phyloP scores from a whole-genome alignment of 345 rosid species.

The Melaleuca alternifolia region DNA sequence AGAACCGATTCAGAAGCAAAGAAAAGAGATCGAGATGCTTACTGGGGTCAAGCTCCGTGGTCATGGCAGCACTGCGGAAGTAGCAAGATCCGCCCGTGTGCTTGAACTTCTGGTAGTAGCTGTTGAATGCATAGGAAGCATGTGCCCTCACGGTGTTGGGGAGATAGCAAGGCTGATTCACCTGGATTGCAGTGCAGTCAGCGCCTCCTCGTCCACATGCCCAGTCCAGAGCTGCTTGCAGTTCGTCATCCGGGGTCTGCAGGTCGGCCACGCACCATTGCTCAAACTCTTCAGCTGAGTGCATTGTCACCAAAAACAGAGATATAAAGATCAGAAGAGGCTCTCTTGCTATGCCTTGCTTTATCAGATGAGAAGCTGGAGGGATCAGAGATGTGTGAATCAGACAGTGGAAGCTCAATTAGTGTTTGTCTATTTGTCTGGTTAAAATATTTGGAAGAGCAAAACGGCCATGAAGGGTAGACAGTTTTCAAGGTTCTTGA shows the following conservation, averaged over 20 bases:
- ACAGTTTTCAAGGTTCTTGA: background rate
- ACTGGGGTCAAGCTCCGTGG: constrained; percentile 74
- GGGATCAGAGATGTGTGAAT: background rate
- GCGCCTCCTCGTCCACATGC: constrained; percentile 63
- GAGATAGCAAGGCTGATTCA: constrained; percentile 47
- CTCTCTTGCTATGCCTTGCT: background rate
- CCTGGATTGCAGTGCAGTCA: constrained; percentile 48
- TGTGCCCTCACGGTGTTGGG: constrained; percentile 65
- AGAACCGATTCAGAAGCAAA: background rate
- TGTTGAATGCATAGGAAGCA: constrained; percentile 73
- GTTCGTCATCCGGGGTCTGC: constrained; percentile 55
- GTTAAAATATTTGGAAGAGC: background rate
- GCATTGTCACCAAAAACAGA: background rate
- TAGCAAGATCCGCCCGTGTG: constrained; percentile 62
- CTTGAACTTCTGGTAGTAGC: constrained; percentile 57
- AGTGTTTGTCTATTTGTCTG: background rate
- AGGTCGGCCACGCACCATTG: constrained; percentile 82
- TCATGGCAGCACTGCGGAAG: constrained; percentile 72
- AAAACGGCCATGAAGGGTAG: background rate
- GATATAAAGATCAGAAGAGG: background rate
- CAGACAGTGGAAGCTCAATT: background rate
- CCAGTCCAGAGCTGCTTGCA: constrained; percentile 63
- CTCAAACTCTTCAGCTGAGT: constrained; percentile 36
- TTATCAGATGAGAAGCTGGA: background rate
- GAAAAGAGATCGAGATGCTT: constrained; percentile 3